A percentile compares a stretch with the other conserved stretches of the same genome.
Evolutionary conservation across 352 stramenopile genomes (phyloP).

Genomic region (Stramenopiles sp.): DNA sequence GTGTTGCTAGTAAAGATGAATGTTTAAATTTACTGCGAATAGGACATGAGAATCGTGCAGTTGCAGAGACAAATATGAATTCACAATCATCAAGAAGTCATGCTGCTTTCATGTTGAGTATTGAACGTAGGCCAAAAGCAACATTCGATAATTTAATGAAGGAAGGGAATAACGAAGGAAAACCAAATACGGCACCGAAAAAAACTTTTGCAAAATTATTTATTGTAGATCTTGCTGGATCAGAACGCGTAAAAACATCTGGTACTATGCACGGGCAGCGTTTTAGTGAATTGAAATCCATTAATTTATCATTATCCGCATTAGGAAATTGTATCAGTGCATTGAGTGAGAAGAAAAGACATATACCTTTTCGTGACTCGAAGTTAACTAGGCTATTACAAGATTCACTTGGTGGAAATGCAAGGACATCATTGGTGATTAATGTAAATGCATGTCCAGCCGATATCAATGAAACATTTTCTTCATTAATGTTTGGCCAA

Average conservation of each 20-base stretch:
- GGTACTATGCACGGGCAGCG: slow-evolving; percentile 6
- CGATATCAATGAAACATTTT: no score
- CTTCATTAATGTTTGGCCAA: no score
- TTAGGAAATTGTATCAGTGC: slow-evolving; percentile 8
- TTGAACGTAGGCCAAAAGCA: slow-evolving; percentile 11
- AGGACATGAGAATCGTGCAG: slow-evolving; percentile 18
- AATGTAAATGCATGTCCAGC: no score
- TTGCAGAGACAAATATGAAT: slow-evolving; percentile 13
- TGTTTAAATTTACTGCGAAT: slow-evolving; percentile 8
- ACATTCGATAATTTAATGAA: background rate
- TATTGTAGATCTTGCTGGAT: slow-evolving; percentile 21
- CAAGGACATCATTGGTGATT: no score
- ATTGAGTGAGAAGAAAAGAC: background rate
- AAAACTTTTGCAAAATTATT: slow-evolving; percentile 19
- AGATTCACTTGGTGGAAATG: no score
- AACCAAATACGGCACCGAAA: no score
- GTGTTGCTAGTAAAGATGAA: background rate
- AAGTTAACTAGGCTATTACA: background rate
- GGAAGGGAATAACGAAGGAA: slow-evolving; percentile 9
- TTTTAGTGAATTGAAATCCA: slow-evolving; percentile 5
- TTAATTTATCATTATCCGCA: slow-evolving; percentile 9
- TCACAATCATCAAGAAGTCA: slow-evolving; percentile 14
- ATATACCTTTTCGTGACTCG: slow-evolving; percentile 8
- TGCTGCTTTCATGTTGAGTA: slow-evolving; percentile 12
- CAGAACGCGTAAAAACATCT: slow-evolving; percentile 12